phyloP scores from a whole-genome alignment of 345 rosid genomes.

The Eucalyptus urophylla region DNA sequence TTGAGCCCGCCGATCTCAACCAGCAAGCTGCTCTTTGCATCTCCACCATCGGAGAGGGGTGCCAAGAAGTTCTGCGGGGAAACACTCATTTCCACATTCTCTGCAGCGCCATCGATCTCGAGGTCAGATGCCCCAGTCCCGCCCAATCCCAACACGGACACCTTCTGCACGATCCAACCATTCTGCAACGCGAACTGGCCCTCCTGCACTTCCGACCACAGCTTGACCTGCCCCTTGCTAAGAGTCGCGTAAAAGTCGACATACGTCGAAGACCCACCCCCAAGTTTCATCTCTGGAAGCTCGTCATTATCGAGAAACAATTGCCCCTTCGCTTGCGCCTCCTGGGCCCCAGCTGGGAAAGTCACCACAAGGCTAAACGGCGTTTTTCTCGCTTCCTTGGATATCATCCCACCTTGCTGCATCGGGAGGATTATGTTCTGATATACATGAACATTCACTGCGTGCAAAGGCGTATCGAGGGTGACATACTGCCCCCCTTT shows the following conservation, averaged over 20 bases:
- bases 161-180: no score
- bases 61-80: no score
- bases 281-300: conserved; percentile 85
- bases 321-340: conserved; percentile 64
- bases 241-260: conserved; percentile 49
- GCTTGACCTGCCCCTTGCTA: no score
- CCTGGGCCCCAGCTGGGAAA: conserved; percentile 55
- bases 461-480: conserved; percentile 68
- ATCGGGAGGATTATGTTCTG: conserved; percentile 75
- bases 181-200: no score
- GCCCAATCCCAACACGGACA: no score
- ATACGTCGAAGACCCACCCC: conserved; percentile 51
- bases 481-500: conserved; percentile 39
- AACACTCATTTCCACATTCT: no score
- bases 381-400: conserved; percentile 79
- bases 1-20: no score
- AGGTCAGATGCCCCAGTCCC: no score
- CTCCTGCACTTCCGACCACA: no score
- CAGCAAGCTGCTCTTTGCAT: no score
- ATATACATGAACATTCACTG: conserved; percentile 75
- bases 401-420: conserved; percentile 84
- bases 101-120: no score
- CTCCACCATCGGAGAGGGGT: no score
- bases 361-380: conserved; percentile 67
- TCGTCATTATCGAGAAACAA: conserved; percentile 79